A percentile compares a stretch with the other conserved stretches of the same genome.
These are phyloP conservation scores for Rhynchospora pubera DNA, from an alignment of 176 grass and related monocot genomes.

Conservation along the genomic window DNA sequence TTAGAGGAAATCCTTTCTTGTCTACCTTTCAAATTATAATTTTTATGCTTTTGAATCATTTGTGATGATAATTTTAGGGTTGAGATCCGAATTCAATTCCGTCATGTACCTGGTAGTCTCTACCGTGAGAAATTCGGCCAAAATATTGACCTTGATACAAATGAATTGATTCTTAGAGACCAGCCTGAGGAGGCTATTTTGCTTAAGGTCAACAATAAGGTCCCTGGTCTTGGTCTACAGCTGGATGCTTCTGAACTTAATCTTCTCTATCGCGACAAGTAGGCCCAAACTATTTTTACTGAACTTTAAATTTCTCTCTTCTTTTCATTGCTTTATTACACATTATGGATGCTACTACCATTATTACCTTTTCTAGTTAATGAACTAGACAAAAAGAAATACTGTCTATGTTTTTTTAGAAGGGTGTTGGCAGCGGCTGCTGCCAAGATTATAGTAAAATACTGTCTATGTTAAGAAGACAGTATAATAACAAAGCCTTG, in stretches of 20 bases:
- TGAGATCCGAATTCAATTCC: slow-evolving; percentile 98
- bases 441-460: too few relatives aligned
- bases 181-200: slow-evolving; percentile 86
- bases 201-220: slow-evolving; percentile 88
- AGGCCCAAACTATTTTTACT: slow-evolving; percentile 4
- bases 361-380: background rate
- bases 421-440: too few relatives aligned
- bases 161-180: slow-evolving; percentile 84
- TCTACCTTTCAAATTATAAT: background rate
- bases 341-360: background rate
- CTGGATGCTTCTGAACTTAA: slow-evolving; percentile 94
- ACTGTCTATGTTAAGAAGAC: background rate
- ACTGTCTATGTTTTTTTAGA: too few relatives aligned
- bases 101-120: slow-evolving; percentile 88
- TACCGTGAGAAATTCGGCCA: slow-evolving; percentile 73
- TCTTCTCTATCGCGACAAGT: slow-evolving; percentile 89
- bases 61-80: slow-evolving; percentile 42
- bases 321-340: background rate
- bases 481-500: background rate
- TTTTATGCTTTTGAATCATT: background rate
- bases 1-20: background rate
- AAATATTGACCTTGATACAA: slow-evolving; percentile 77
- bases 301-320: background rate
- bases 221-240: slow-evolving; percentile 78
- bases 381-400: background rate